These are phyloP conservation scores for Fusarium sambucinum DNA, from an alignment of 2,329 filamentous ascomycete genomes.

Conservation along the genomic window DNA sequence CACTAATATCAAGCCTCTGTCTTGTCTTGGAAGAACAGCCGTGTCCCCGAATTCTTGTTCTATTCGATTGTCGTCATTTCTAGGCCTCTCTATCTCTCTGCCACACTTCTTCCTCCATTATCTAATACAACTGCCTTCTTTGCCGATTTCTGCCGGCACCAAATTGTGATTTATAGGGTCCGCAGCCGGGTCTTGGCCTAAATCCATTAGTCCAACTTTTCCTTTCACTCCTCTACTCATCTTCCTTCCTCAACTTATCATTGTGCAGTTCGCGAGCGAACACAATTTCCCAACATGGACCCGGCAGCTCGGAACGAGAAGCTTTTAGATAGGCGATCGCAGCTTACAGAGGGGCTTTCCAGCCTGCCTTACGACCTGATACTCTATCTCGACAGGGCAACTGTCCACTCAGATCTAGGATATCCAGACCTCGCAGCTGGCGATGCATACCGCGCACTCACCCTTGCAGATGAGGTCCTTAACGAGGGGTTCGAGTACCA, in stretches of 20 bases:
- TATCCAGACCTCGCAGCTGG: constrained; percentile 92
- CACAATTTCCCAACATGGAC: constrained; percentile 46
- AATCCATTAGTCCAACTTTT: constrained; percentile 27
- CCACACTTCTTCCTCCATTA: neutral
- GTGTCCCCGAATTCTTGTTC: constrained; percentile 1
- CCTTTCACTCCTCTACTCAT: constrained; percentile 12
- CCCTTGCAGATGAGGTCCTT: constrained; percentile 82
- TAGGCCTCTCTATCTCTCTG: constrained; percentile 6
- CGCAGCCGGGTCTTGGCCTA: constrained; percentile 20
- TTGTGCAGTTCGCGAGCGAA: neutral
- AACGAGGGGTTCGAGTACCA: constrained; percentile 88
- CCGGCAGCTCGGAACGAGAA: constrained; percentile 55
- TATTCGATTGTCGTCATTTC: constrained; percentile 18
- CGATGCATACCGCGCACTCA: constrained; percentile 90
- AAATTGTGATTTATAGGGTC: constrained; percentile 24
- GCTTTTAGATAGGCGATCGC: constrained; percentile 66
- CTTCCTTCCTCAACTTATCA: constrained; percentile 2
- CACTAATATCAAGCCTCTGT: constrained; percentile 14
- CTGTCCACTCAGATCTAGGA: constrained; percentile 77
- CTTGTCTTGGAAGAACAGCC: constrained; percentile 5
- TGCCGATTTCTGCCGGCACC: constrained; percentile 20
- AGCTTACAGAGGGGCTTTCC: constrained; percentile 67
- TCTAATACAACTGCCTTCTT: constrained; percentile 6
- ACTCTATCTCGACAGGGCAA: constrained; percentile 76
- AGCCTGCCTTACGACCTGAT: constrained; percentile 71